Base-by-base conservation (phyloP, 805 yeast genomes). In the Ogataea populi-albae region DNA sequence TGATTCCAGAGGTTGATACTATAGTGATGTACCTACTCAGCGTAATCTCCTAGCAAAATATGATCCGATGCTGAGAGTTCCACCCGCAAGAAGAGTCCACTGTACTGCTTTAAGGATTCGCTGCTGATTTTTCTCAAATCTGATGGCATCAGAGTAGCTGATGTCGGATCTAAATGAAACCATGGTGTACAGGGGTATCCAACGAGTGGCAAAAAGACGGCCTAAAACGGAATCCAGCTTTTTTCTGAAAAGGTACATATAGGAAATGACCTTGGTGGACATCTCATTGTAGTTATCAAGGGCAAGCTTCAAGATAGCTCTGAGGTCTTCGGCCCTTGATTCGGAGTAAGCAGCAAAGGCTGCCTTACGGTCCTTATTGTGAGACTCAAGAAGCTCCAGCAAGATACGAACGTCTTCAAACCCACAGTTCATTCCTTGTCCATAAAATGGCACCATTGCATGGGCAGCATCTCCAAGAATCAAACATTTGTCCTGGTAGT, bases 361-460 rank as follows among this genome's bases (percentile, higher is more conserved):
- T 5, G 32, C 32, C 1, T 52, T 52, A 19, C 79, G 64, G 38
- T 74, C 64, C 15, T 57, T 64, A 3, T 59, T 40, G 31, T 52
- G 24, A 36, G 57, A 46, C 21, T 70, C 71, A 30, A 72, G 29
- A 17, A 80, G 54, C 28, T 73, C 69, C 63, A 83, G 64, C 34
- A 89, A 62, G 1, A 80, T 76, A 38, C 79, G 66, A 16, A 89
- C 89, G 50, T 91, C 97, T 60, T 89, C 97, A 57, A 89, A 83
- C 1, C 97, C 97, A 55, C 95, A 86, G 59, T 89, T 89, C 91
- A 89, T 83, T 4, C 97, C 97, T 59, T 89, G 97, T 7, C 97
- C 97, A 55, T 88, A 89, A 59, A 89, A 89, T n/a, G 97, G 97
- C 5, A 89, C 97, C 96, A 88, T 89, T 19, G 93, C 78, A 62